A percentile compares a stretch with the other conserved stretches of the same genome.
Conservation (phyloP, 768 basidiomycete species). For the Lactifluus subvellereus region DNA sequence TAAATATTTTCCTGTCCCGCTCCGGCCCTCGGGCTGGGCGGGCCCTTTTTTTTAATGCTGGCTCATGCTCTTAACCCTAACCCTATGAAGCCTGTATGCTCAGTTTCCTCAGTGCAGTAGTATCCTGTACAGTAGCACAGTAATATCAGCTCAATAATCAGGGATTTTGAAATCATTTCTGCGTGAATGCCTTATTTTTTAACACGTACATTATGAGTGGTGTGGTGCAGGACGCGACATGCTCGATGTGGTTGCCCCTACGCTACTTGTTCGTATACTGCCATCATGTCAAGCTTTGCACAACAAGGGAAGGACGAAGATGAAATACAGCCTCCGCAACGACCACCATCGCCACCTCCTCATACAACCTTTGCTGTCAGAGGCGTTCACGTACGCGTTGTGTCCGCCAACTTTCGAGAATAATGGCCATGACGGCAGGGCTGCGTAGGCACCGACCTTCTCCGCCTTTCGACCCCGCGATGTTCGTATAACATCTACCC, state of each 20-base stretch:
- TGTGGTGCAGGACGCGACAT: not conserved
- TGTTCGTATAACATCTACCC: conserved; percentile 56
- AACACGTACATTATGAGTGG: too few species aligned
- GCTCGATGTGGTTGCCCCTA: not conserved
- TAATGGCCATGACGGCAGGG: not conserved
- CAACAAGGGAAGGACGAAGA: conserved; percentile 14
- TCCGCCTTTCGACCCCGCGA: conserved; percentile 77
- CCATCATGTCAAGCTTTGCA: conserved; percentile 8
- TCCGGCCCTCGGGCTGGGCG: too few species aligned
- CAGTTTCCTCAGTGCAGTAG: too few species aligned
- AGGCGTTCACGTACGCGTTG: conserved; percentile 62
- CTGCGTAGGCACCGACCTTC: conserved; percentile 61
- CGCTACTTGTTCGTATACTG: not conserved
- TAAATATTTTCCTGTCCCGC: too few species aligned
- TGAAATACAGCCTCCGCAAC: conserved; percentile 13
- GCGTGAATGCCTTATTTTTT: too few species aligned
- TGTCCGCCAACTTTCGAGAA: conserved; percentile 11
- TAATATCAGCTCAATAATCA: too few species aligned
- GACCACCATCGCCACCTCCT: conserved; percentile 16
- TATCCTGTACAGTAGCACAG: too few species aligned
- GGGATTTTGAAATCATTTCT: too few species aligned
- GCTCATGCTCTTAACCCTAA: too few species aligned
- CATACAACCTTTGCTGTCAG: conserved; percentile 39
- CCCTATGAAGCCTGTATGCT: too few species aligned
- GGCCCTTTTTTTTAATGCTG: too few species aligned